A percentile compares a stretch with the other conserved stretches of the same genome.
Evolutionary conservation across 345 rosid genomes (phyloP).

Genomic region (Chamaenerion angustifolium): DNA sequence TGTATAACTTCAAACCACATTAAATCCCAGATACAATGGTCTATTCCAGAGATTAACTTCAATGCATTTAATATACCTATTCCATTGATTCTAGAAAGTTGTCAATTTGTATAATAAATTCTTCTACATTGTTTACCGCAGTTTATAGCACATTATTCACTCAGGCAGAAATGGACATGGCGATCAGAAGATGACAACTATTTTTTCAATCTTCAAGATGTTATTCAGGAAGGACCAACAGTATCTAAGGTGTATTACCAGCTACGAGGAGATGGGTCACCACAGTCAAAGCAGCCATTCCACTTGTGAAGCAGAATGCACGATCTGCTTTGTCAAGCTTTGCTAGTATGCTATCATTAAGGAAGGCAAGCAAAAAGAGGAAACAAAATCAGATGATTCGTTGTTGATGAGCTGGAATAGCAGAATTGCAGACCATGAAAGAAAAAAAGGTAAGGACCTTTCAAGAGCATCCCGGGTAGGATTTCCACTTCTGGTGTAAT

Average conservation of each 20-base stretch:
- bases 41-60: background rate
- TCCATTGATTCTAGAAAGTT: no score
- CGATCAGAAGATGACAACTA: background rate
- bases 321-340: conserved; percentile 93
- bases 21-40: background rate
- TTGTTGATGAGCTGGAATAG: no score
- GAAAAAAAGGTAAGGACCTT: conserved; percentile 32
- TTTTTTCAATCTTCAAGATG: background rate
- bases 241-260: conserved; percentile 25
- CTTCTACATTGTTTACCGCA: no score
- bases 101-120: no score
- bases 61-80: no score
- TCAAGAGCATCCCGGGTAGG: conserved; percentile 83
- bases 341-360: conserved; percentile 54
- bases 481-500: conserved; percentile 96
- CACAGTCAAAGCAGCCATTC: conserved; percentile 95
- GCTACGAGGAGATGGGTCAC: conserved; percentile 56
- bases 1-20: background rate
- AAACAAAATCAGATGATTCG: no score
- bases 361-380: background rate
- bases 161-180: background rate
- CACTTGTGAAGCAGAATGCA: conserved; percentile 93
- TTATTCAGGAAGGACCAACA: background rate
- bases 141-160: no score
- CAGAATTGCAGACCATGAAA: background rate